Base-by-base conservation (phyloP, 345 rosid genomes). In the Diplotaxis tenuifolia region DNA sequence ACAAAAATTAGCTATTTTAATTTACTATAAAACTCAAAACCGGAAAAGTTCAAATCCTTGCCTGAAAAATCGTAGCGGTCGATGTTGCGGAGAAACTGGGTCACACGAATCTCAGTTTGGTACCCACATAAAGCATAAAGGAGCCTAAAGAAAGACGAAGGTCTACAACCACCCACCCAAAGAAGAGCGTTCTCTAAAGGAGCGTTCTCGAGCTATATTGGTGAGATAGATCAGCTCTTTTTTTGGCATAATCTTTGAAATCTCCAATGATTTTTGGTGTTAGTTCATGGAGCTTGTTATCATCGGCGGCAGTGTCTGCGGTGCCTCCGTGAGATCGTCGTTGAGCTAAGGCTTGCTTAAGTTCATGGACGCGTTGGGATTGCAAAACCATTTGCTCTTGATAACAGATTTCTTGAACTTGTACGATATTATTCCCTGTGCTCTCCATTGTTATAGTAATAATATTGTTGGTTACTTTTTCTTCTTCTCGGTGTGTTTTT, bases 101-200 rank as follows among this genome's bases (percentile, higher is more conserved):
- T 14, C n/a, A 70, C 60, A 14, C 71, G 63, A 6, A 79, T 45
- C 62, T 87, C 81, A 6, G 75, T 62, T 19, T 79, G 38, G 1
- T 76, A 69, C 5, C 85, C 81, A 14, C 74, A 70, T 15, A 69
- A 67, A 25, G 76, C 78, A 32, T 83, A 83, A 36, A 82, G 16
- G 6, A 84, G 79, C 22, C 87, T 65, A 60, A 84, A 49, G 47
- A 34, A 80, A 12, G 78, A 73, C 42, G 89, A 72, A 6, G 89
- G 88, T 40, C 86, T 58, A 56, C 86, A 87, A 11, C 86, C 87
- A 7, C 77, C 84, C 31, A 83, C 45, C 84, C 89, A 81, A 38
- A 79, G 71, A 2, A 80, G 60, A 52, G 86, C 82, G 67, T 84
- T 82, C 82, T 82, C 87, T 9, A 81, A 50, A 36, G 84, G 42